These are phyloP conservation scores for Cytospora paraplurivora DNA, from an alignment of 2,329 filamentous ascomycete genomes.

Conservation along the genomic window DNA sequence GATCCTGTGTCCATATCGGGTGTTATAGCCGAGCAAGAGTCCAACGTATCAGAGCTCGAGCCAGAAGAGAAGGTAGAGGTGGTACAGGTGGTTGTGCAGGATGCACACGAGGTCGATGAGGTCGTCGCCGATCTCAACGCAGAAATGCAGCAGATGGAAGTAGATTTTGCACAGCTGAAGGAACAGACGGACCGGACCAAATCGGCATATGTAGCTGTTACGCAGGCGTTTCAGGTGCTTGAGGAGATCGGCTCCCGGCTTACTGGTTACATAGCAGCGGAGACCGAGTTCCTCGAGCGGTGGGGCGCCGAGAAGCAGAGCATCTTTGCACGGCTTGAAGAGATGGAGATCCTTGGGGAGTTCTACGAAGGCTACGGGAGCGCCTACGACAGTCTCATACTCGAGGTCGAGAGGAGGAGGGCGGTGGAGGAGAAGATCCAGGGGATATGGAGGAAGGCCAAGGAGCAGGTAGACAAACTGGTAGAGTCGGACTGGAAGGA, in stretches of 20 bases:
- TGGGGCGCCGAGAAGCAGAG: conserved; percentile 76
- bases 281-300: conserved; percentile 62
- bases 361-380: conserved; percentile 87
- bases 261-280: conserved; percentile 64
- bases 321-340: conserved; percentile 69
- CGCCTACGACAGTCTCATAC: conserved; percentile 80
- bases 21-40: conserved; percentile 62
- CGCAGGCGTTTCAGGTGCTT: conserved; percentile 65
- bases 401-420: conserved; percentile 79
- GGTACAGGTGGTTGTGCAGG: conserved; percentile 75
- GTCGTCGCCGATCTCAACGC: conserved; percentile 73
- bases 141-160: conserved; percentile 75
- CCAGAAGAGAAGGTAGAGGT: conserved; percentile 83
- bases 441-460: conserved; percentile 74
- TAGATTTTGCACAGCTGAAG: conserved; percentile 63
- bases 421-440: conserved; percentile 73
- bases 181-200: conserved; percentile 62
- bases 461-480: conserved; percentile 73
- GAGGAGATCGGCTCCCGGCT: conserved; percentile 69
- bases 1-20: conserved; percentile 63
- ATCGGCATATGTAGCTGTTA: conserved; percentile 58
- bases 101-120: conserved; percentile 67
- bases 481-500: conserved; percentile 72
- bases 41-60: conserved; percentile 56
- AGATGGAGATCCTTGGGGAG: conserved; percentile 75